Evolutionary conservation across 768 basidiomycete genomes (phyloP).

Genomic region (Crepidotus variabilis): DNA sequence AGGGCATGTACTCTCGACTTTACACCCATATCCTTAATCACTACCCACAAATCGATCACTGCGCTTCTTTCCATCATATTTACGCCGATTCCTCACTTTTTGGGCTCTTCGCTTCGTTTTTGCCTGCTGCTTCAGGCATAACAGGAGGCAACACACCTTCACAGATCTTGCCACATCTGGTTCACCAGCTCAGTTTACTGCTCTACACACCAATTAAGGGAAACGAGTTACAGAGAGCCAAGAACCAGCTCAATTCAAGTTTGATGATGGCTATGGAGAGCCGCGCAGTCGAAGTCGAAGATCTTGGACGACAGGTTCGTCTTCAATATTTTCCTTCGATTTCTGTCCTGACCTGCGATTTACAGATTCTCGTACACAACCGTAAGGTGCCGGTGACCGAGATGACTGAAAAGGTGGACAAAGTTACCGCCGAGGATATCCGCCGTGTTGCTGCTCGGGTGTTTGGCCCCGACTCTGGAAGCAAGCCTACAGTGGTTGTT

Average conservation of each 20-base stretch:
- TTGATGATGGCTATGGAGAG: conserved; percentile 96
- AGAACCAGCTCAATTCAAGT: conserved; percentile 91
- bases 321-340: neutral
- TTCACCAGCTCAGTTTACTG: conserved; percentile 82
- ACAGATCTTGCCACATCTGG: conserved; percentile 79
- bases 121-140: conserved; percentile 55
- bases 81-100: conserved; percentile 94
- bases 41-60: conserved; percentile 91
- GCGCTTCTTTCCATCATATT: conserved; percentile 96
- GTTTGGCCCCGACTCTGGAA: conserved; percentile 60
- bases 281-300: conserved; percentile 78
- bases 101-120: conserved; percentile 84
- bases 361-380: conserved; percentile 77
- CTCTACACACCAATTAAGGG: conserved; percentile 65
- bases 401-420: conserved; percentile 86
- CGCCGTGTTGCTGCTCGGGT: conserved; percentile 73
- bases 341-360: conserved; percentile 1
- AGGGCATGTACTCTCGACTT: conserved; percentile 97
- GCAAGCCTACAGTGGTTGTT: conserved; percentile 74
- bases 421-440: conserved; percentile 65
- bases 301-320: conserved; percentile 82
- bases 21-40: conserved; percentile 96
- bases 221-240: conserved; percentile 77
- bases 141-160: conserved; percentile 60
- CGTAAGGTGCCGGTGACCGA: conserved; percentile 85